Base-by-base conservation (phyloP, 2,329 filamentous ascomycete genomes). In the Monilinia fructicola region DNA sequence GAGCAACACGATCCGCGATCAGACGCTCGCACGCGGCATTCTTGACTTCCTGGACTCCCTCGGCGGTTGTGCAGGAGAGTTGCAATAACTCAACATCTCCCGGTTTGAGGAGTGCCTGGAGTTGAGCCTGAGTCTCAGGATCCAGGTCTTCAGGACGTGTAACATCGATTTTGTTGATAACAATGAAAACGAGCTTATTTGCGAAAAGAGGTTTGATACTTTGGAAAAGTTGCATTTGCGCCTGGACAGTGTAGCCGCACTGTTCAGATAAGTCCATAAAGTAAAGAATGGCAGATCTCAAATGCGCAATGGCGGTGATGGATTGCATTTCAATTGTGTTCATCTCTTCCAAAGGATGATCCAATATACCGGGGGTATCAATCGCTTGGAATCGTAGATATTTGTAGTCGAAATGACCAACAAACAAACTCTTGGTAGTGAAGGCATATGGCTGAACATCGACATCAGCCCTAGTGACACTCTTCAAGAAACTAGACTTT, bases 321-420 rank as follows among this genome's bases (percentile, higher is more conserved):
- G 91, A 91, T 83, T 98, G 95, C 92, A 98, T 98, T 81, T 99
- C 95, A 77, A 99, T 99, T 4, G 95, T 98, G 81, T 97, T 97
- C 95, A 98, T 99, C 82, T 98, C 95, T 80, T 98, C 95, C 11
- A 99, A 87, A 46, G 94, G 93, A 78, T 99, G 95, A 74, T 99
- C 95, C 69, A 99, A 82, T 73, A 99, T 97, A 83, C 95, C 95
- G n/a, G 94, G 94, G 14, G 95, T 99, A 80, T 99, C 95, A 73
- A 99, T 97, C 38, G 93, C 93, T 81, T 93, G 90, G 81, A 93
- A 93, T 69, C 91, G 85, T 72, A 93, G 83, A 81, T 94, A 95
- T 81, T 97, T 97, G 84, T 96, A 96, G 80, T 97, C 93, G 77
- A 98, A 97, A 81, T 99, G 95, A 68, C 95, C 95, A 40, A 98